Evolutionary conservation across 129 eudicot genomes (phyloP).

Genomic region (Oenanthe sinensis): DNA sequence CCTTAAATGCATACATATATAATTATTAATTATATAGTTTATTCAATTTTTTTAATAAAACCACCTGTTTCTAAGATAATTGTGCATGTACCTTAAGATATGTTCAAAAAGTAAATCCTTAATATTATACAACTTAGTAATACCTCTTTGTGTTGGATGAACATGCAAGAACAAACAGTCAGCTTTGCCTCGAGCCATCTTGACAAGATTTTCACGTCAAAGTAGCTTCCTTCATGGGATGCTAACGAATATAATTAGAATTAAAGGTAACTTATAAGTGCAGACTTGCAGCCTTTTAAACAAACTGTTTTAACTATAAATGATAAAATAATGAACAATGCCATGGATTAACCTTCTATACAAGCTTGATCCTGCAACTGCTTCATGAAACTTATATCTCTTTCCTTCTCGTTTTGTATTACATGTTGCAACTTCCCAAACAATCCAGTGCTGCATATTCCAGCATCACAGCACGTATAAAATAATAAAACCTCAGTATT

Average conservation of each 20-base stretch:
- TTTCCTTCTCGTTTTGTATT: conserved; percentile 58
- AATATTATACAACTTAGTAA: neutral
- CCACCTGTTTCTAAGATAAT: neutral
- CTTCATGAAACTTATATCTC: conserved; percentile 38
- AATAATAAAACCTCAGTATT: conserved; percentile 10
- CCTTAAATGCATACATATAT: neutral
- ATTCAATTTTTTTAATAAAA: neutral
- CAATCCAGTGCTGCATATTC: conserved; percentile 43
- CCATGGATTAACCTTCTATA: conserved; percentile 21
- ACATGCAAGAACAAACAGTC: conserved; percentile 65
- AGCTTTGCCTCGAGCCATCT: conserved; percentile 70
- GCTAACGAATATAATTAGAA: neutral
- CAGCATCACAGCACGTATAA: neutral
- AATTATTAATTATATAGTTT: neutral
- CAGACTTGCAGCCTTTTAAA: neutral
- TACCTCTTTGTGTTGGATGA: conserved; percentile 43
- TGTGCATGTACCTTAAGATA: neutral
- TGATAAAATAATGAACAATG: neutral
- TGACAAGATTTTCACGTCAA: conserved; percentile 57
- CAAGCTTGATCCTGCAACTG: conserved; percentile 32
- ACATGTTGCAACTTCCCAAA: conserved; percentile 64
- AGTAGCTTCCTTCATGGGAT: conserved; percentile 43
- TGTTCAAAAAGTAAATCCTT: neutral
- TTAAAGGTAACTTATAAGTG: neutral
- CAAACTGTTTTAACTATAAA: neutral